Base-by-base conservation (phyloP, 495 filamentous ascomycete genomes). In the Penicillium waksmanii region DNA sequence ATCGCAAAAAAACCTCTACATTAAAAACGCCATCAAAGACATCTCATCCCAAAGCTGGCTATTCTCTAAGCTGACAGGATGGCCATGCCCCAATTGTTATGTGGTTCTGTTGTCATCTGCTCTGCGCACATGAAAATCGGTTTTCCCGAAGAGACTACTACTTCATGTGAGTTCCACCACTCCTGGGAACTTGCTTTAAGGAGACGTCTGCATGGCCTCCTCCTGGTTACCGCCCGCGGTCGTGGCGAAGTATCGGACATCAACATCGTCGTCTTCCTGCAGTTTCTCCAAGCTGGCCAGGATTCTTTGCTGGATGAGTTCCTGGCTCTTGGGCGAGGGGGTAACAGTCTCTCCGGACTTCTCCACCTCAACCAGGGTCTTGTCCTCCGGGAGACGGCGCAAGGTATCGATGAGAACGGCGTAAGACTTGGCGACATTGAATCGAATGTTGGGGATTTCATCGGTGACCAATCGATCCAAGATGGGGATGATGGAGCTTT, bases 371-470 rank as follows among this genome's bases (percentile, higher is more conserved):
- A 89, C 85, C 65, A 98, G 82, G 21, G 95, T 98, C 57, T 92
- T 91, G 66, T 94, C 82, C 31, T 89, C 89, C 2, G 95, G 95
- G 18, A 98, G 84, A 55, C 92, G 90, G 74, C 91, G 89, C 69
- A 98, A 81, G 25, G 94, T 92, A 58, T 89, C 86, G 65, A 98
- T 93, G 43, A 98, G 79, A 43, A 94, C 86, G 17, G 86, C 84
- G 69, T 97, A 98, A 27, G 96, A 97, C 77, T 98, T 98, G 55
- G 95, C 96, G 52, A 98, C 94, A 70, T 98, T 98, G 84, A 98
- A 98, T 53, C 95, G 92, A 71, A 98, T 98, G 74, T 98, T 98
- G 53, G 95, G 95, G 69, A 98, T 98, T 27, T 93, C 92, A 69
- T 98, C 95, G 15, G 83, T 81, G 27, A 96, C 89, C 31, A 98